A percentile compares a stretch with the other conserved stretches of the same genome.
phyloP scores from a whole-genome alignment of 2,329 filamentous ascomycete species.

The Penicillium sp. region DNA sequence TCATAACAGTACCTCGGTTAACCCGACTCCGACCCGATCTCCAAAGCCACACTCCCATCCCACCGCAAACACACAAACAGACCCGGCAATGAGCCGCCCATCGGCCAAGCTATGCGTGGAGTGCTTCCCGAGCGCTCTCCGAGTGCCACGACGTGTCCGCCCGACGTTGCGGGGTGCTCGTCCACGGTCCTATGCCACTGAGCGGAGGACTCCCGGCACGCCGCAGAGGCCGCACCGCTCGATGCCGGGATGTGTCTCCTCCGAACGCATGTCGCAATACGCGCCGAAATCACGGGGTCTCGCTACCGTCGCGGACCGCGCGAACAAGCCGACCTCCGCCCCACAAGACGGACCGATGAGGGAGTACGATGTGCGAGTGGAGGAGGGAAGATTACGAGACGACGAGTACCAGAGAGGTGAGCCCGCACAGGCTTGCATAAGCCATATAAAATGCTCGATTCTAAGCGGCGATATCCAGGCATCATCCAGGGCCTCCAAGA shows the following conservation, averaged over 20 bases:
- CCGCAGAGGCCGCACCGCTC: background rate
- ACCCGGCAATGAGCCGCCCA: conserved; percentile 31
- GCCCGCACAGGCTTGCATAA: background rate
- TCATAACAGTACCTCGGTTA: conserved; percentile 25
- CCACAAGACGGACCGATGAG: conserved; percentile 67
- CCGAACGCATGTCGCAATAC: conserved; percentile 3
- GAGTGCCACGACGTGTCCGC: conserved; percentile 20
- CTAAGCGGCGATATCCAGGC: conserved; percentile 51
- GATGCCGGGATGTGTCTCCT: background rate
- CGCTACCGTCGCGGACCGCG: conserved; percentile 18
- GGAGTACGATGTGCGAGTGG: conserved; percentile 85
- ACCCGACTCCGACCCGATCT: background rate
- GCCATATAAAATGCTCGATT: background rate
- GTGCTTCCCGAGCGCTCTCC: conserved; percentile 29
- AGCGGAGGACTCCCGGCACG: conserved; percentile 17
- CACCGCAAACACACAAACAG: conserved; percentile 4
- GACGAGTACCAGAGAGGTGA: conserved; percentile 88
- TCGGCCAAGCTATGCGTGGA: conserved; percentile 34
- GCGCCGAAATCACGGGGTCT: conserved; percentile 17
- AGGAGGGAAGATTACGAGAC: conserved; percentile 72
- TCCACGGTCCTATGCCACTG: conserved; percentile 18
- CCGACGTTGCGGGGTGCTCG: conserved; percentile 17
- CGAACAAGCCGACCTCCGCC: conserved; percentile 8
- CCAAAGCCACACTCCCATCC: background rate
- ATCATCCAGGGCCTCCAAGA: conserved; percentile 89